Percentiles rank a stretch among this genome's conserved stretches.
Conservation (phyloP, 1,284 basidiomycete genomes). For the Marasmius fiardii region DNA sequence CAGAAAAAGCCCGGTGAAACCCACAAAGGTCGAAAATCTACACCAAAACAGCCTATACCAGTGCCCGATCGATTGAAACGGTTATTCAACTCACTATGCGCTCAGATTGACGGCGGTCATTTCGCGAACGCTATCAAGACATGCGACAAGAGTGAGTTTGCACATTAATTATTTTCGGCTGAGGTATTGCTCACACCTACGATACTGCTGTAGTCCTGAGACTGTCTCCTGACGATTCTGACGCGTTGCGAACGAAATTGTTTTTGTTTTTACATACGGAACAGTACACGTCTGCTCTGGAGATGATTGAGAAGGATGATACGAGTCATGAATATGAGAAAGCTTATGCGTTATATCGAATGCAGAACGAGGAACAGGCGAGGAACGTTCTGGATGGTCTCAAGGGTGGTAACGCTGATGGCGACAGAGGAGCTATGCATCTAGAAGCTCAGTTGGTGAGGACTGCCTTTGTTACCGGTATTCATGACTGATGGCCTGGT, state of each 20-base stretch:
- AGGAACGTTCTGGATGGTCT: conserved; percentile 47
- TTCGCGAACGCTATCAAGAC: conserved; percentile 82
- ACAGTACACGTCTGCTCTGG: conserved; percentile 61
- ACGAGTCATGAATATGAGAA: conserved; percentile 58
- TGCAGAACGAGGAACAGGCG: conserved; percentile 72
- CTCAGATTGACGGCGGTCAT: conserved; percentile 82
- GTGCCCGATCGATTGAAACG: conserved; percentile 61
- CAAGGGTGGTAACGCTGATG: conserved; percentile 39
- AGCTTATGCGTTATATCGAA: conserved; percentile 79
- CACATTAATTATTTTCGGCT: background rate
- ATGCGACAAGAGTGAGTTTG: conserved; percentile 77
- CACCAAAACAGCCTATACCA: conserved; percentile 49
- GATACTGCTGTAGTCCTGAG: conserved; percentile 60
- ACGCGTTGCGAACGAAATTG: conserved; percentile 77
- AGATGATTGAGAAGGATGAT: conserved; percentile 39
- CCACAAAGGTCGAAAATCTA: conserved; percentile 24
- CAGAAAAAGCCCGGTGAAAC: conserved; percentile 8
- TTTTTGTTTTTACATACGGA: conserved; percentile 85
- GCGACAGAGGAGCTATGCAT: conserved; percentile 68
- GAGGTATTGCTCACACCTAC: too few relatives aligned
- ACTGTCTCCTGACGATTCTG: conserved; percentile 61
- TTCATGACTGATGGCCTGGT: conserved; percentile 9
- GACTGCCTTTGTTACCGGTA: conserved; percentile 2
- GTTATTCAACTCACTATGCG: conserved; percentile 74
- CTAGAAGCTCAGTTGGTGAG: conserved; percentile 83